Conservation (phyloP, 1,284 basidiomycete genomes). For the Schizophyllum commune region DNA sequence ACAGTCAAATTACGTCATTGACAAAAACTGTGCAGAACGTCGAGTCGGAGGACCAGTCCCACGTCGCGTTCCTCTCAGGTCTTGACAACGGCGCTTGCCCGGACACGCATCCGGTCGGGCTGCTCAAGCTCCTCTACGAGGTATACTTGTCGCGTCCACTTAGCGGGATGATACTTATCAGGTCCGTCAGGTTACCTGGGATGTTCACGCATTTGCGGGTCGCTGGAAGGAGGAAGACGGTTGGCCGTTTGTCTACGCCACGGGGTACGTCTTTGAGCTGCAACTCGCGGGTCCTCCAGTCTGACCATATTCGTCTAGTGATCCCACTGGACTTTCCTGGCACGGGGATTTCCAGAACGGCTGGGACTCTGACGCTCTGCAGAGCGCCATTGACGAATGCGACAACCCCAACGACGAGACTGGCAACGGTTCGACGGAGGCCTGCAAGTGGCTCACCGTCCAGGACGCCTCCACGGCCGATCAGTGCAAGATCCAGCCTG, state of each 20-base stretch:
- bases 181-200: conserved; percentile 32
- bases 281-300: conserved; percentile 11
- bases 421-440: conserved; percentile 26
- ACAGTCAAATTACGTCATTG: conserved; percentile 6
- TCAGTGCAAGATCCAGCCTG: conserved; percentile 26
- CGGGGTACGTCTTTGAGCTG: conserved; percentile 28
- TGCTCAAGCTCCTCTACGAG: conserved; percentile 10
- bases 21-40: conserved; percentile 13
- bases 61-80: conserved; percentile 23
- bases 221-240: conserved; percentile 26
- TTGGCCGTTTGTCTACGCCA: conserved; percentile 39
- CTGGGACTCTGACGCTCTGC: conserved; percentile 30
- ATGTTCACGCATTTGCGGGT: conserved; percentile 25
- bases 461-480: conserved; percentile 16
- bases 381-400: conserved; percentile 43
- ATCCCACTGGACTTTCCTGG: conserved; percentile 39
- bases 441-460: conserved; percentile 32
- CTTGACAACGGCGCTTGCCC: conserved; percentile 42
- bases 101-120: conserved; percentile 30
- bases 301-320: conserved; percentile 18
- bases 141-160: too few species aligned
- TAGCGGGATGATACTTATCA: too few species aligned
- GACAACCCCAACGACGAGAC: conserved; percentile 31
- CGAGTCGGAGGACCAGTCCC: conserved; percentile 24
- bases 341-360: conserved; percentile 44